Percentiles rank a stretch among this genome's conserved stretches.
Conservation (phyloP, 305 asterid species). For the Fraxinus baroniana region DNA sequence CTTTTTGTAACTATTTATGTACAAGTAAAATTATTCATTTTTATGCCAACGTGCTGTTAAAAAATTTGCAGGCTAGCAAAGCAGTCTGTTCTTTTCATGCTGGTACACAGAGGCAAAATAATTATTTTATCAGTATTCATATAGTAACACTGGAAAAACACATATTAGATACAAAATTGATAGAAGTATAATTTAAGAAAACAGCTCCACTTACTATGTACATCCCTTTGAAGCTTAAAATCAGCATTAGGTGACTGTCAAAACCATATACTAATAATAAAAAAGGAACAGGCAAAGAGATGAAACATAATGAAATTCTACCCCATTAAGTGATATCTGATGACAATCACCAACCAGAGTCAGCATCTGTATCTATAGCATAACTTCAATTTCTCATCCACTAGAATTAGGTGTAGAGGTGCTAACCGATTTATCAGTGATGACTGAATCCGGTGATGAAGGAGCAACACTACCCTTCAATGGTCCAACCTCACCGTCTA, state of each 20-base stretch:
- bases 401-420: slow-evolving; percentile 47
- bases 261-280: slow-evolving; percentile 11
- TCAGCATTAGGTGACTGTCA: neutral
- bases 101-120: neutral
- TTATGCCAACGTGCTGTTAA: neutral
- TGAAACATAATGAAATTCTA: slow-evolving; percentile 11
- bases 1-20: too few species aligned
- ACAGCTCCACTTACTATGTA: slow-evolving; percentile 25
- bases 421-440: slow-evolving; percentile 28
- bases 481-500: slow-evolving; percentile 46
- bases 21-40: too few species aligned
- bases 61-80: neutral
- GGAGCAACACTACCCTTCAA: slow-evolving; percentile 35
- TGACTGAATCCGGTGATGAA: slow-evolving; percentile 44
- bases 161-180: neutral
- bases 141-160: neutral
- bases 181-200: neutral
- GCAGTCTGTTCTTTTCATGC: neutral
- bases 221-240: slow-evolving; percentile 28
- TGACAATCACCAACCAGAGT: slow-evolving; percentile 16
- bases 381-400: slow-evolving; percentile 30
- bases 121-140: neutral
- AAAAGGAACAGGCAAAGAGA: neutral
- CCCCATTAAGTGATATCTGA: slow-evolving; percentile 7
- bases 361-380: neutral